phyloP scores from a whole-genome alignment of 306 rosid species.

The Vigna reflexopilosa region DNA sequence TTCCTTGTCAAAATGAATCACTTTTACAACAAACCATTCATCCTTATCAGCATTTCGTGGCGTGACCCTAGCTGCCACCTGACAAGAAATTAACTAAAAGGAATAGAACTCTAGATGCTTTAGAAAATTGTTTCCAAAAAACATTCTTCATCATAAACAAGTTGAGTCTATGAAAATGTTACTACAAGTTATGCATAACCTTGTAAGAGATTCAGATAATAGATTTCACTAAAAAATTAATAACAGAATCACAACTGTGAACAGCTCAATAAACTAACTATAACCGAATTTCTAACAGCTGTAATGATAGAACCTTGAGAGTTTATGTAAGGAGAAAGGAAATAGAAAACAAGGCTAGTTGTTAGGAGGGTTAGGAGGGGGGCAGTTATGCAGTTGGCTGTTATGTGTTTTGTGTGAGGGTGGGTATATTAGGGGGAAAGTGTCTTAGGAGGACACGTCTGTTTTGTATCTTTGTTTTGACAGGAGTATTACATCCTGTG shows the following conservation, averaged over 20 bases:
- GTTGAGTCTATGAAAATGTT: not conserved
- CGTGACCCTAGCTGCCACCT: constrained; percentile 98
- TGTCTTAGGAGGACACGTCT: too few relatives aligned
- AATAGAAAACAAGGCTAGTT: too few relatives aligned
- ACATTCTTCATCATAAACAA: not conserved
- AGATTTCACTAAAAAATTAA: not conserved
- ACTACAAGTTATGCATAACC: constrained; percentile 2
- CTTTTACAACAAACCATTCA: constrained; percentile 97
- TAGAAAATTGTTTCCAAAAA: constrained; percentile 7
- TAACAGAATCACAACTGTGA: constrained; percentile 7
- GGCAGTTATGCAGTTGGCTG: too few relatives aligned
- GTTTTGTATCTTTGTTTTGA: too few relatives aligned
- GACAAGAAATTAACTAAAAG: constrained; percentile 45
- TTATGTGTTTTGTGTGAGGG: too few relatives aligned
- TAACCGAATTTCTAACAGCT: not conserved
- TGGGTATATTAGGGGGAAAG: too few relatives aligned
- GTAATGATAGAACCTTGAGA: not conserved
- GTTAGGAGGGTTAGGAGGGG: too few relatives aligned
- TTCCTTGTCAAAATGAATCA: constrained; percentile 94
- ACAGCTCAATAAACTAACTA: constrained; percentile 8
- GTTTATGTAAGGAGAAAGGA: too few relatives aligned
- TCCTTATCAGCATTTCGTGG: constrained; percentile 87
- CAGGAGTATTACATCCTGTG: too few relatives aligned
- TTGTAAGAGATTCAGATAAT: not conserved
- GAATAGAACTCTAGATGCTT: constrained; percentile 27